Conservation (phyloP, 495 filamentous ascomycete species). For the Penicillium macrosclerotiorum region DNA sequence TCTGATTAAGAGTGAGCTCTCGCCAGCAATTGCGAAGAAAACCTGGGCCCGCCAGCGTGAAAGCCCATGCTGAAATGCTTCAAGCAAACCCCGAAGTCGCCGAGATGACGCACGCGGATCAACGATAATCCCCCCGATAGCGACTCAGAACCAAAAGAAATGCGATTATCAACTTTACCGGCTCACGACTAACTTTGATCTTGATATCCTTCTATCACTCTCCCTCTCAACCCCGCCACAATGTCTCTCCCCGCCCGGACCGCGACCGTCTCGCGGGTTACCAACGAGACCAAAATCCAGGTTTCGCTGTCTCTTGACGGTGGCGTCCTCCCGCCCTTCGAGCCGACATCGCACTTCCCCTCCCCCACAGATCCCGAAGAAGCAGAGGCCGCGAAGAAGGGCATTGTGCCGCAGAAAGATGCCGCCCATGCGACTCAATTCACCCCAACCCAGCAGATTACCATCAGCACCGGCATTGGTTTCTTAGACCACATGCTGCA, state of each 20-base stretch:
- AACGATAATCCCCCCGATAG: conserved; percentile 26
- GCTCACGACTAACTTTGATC: no score
- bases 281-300: conserved; percentile 96
- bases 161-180: conserved; percentile 17
- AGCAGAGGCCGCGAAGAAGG: conserved; percentile 58
- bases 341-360: conserved; percentile 48
- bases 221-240: conserved; percentile 5
- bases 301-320: conserved; percentile 91
- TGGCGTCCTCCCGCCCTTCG: conserved; percentile 64
- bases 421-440: conserved; percentile 75
- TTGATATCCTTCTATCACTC: no score
- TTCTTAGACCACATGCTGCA: conserved; percentile 99
- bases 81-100: conserved; percentile 8
- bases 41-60: conserved; percentile 24
- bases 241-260: conserved; percentile 56
- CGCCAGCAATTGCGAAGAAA: no score
- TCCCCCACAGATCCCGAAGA: conserved; percentile 37
- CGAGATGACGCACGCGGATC: conserved; percentile 18
- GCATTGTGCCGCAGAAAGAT: conserved; percentile 79
- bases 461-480: conserved; percentile 91
- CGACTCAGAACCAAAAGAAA: conserved; percentile 22
- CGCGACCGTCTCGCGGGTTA: conserved; percentile 75
- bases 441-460: conserved; percentile 77
- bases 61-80: neutral
- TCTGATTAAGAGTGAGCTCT: no score